phyloP scores from a whole-genome alignment of 768 basidiomycete genomes.

The Sporobolomyces roseus region DNA sequence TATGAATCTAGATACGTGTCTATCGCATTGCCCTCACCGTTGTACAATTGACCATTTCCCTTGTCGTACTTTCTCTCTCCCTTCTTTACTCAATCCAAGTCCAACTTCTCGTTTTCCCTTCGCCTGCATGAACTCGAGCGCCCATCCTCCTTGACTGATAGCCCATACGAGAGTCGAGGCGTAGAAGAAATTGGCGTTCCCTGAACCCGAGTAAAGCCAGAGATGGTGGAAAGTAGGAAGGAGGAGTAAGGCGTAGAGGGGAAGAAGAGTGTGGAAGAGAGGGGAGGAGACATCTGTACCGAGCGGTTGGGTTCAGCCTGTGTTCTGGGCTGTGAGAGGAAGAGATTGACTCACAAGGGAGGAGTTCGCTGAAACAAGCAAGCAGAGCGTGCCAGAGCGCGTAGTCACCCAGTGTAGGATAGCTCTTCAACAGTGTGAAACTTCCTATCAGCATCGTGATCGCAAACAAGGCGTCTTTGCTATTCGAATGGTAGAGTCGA shows the following conservation, averaged over 20 bases:
- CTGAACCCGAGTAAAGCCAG: constrained; percentile 86
- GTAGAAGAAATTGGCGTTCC: constrained; percentile 98
- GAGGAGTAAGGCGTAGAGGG: constrained; percentile 76
- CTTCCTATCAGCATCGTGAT: constrained; percentile 70
- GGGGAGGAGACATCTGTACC: constrained; percentile 78
- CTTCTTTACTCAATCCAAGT: constrained; percentile 55
- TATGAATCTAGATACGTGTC: no score
- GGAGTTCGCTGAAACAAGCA: constrained; percentile 74
- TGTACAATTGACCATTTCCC: constrained; percentile 44
- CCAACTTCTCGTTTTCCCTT: constrained; percentile 70
- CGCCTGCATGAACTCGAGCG: constrained; percentile 77
- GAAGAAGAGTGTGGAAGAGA: constrained; percentile 73
- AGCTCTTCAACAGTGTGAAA: constrained; percentile 80
- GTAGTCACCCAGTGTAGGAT: constrained; percentile 83
- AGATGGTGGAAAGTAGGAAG: constrained; percentile 86
- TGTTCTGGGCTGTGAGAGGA: no score
- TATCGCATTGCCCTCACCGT: no score
- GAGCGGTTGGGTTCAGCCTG: no score
- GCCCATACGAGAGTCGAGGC: constrained; percentile 92
- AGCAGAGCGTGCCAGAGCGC: constrained; percentile 80
- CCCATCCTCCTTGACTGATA: constrained; percentile 73
- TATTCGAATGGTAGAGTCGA: constrained; percentile 46
- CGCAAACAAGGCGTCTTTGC: constrained; percentile 80
- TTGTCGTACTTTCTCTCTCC: constrained; percentile 47
- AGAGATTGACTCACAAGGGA: constrained; percentile 60